These are phyloP conservation scores for Phytophthora capsici DNA, from an alignment of 352 stramenopile species.

Conservation along the genomic window DNA sequence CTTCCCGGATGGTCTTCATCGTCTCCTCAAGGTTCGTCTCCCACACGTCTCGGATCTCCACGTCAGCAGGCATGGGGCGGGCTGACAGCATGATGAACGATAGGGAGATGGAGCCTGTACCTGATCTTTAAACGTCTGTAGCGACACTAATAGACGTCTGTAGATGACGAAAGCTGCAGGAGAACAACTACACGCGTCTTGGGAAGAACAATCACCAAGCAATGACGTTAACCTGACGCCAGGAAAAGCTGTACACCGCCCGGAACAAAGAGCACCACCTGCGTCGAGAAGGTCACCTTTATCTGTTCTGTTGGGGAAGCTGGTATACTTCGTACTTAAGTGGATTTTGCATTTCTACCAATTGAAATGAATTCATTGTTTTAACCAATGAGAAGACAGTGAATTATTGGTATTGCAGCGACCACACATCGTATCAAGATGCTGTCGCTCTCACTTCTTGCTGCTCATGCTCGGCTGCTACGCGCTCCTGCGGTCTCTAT, in stretches of 20 bases:
- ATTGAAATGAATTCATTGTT: neutral
- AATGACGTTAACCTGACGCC: neutral
- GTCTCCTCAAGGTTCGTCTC: slow-evolving; percentile 92
- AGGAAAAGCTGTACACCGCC: slow-evolving; percentile 14
- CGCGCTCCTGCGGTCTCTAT: neutral
- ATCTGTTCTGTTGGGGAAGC: slow-evolving; percentile 15
- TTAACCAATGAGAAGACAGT: slow-evolving; percentile 8
- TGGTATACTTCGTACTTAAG: slow-evolving; percentile 30
- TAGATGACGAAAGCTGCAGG: neutral
- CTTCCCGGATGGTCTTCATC: slow-evolving; percentile 96
- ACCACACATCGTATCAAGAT: slow-evolving; percentile 30
- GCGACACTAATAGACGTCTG: slow-evolving; percentile 8
- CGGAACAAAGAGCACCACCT: slow-evolving; percentile 13
- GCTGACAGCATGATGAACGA: slow-evolving; percentile 43
- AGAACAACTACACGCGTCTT: slow-evolving; percentile 17
- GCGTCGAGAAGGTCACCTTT: slow-evolving; percentile 12
- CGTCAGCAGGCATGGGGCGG: slow-evolving; percentile 65
- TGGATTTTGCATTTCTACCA: neutral
- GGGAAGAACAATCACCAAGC: neutral
- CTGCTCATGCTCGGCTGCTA: slow-evolving; percentile 18
- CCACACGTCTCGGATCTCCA: slow-evolving; percentile 97
- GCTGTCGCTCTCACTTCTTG: slow-evolving; percentile 19
- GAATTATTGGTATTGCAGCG: slow-evolving; percentile 6
- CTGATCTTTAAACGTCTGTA: slow-evolving; percentile 18
- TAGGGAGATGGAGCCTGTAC: neutral